Conservation (phyloP, 2,329 filamentous ascomycete genomes). For the Dothideomycetes sp. region DNA sequence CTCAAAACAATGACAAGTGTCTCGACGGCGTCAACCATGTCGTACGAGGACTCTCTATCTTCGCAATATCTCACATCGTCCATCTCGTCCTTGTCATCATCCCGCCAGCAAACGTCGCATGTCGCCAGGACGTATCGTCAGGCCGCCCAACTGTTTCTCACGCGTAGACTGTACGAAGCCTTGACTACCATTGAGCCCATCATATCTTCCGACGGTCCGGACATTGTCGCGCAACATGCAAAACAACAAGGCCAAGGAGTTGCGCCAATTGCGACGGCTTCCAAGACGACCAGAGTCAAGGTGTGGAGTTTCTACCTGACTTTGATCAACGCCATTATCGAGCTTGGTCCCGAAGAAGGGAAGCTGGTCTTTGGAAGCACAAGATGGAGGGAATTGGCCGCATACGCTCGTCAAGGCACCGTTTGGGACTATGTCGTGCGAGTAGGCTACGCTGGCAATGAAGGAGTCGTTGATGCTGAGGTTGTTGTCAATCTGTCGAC, state of each 20-base stretch:
- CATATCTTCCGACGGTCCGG: constrained; percentile 49
- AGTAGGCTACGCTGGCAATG: constrained; percentile 77
- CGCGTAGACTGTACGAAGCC: constrained; percentile 83
- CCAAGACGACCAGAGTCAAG: constrained; percentile 77
- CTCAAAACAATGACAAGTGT: constrained; percentile 28
- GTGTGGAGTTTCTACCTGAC: constrained; percentile 97
- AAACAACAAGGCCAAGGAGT: neutral
- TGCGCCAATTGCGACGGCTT: constrained; percentile 70
- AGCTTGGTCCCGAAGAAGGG: constrained; percentile 81
- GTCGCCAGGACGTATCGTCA: constrained; percentile 92
- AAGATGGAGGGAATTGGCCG: constrained; percentile 73
- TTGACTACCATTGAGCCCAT: constrained; percentile 76
- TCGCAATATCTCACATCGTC: constrained; percentile 57
- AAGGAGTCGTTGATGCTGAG: constrained; percentile 87
- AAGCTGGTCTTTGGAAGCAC: constrained; percentile 78
- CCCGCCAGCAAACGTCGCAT: constrained; percentile 57
- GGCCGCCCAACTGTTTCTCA: constrained; percentile 87
- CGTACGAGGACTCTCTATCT: constrained; percentile 41
- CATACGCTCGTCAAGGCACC: constrained; percentile 76
- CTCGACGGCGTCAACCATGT: constrained; percentile 25
- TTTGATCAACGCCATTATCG: constrained; percentile 80
- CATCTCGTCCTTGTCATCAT: constrained; percentile 58
- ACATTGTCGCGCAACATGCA: constrained; percentile 17
- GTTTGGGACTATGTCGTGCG: constrained; percentile 92
- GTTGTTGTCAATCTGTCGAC: constrained; percentile 91